Conservation (phyloP, 2,329 filamentous ascomycete genomes). For the Bipolaris gigantea region DNA sequence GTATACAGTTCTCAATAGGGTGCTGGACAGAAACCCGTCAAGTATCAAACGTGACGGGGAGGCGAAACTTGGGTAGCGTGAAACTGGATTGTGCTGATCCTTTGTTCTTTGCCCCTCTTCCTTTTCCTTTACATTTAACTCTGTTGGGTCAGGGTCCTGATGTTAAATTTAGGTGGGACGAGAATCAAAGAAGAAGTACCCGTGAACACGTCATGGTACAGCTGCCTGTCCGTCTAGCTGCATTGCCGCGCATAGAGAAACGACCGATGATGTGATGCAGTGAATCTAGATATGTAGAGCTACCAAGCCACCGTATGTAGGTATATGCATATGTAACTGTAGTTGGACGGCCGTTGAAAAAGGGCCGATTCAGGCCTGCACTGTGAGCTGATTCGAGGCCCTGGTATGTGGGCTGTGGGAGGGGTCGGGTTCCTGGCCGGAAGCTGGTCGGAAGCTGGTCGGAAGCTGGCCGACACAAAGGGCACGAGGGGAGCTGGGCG, state of each 20-base stretch:
- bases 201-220: not conserved
- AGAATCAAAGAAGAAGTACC: not conserved
- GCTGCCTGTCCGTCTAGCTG: not conserved
- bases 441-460: not conserved
- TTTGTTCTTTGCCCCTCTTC: not conserved
- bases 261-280: not conserved
- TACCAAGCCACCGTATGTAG: too few relatives aligned
- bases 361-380: slow-evolving; percentile 3
- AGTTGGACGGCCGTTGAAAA: slow-evolving; percentile 1
- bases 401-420: not conserved
- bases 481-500: not conserved
- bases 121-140: not conserved
- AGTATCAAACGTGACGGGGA: slow-evolving; percentile 1
- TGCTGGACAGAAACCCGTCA: slow-evolving; percentile 6
- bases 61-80: slow-evolving; percentile 9
- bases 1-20: not conserved
- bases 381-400: not conserved
- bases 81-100: slow-evolving; percentile 2
- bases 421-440: not conserved
- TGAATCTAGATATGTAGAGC: not conserved
- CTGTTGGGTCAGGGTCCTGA: not conserved
- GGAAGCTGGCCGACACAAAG: not conserved
- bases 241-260: not conserved
- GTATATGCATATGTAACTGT: not conserved
- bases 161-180: not conserved